Conservation (phyloP, 179 eudicot species). For the Spinacia oleracea region DNA sequence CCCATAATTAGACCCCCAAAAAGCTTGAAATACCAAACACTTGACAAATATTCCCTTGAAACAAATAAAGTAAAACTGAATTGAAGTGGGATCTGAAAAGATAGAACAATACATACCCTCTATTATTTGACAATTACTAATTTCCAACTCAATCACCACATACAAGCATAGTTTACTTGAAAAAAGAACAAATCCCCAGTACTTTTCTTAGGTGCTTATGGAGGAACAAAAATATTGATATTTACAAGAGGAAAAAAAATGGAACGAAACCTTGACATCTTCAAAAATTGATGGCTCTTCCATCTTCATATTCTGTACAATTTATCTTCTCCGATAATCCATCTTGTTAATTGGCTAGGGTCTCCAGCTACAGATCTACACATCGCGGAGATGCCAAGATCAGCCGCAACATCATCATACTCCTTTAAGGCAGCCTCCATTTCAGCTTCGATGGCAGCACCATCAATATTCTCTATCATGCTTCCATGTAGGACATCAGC, state of each 20-base stretch:
- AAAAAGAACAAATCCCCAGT: too few species aligned
- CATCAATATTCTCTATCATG: conserved; percentile 53
- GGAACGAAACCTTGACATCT: background rate
- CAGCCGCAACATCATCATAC: conserved; percentile 56
- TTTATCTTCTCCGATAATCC: conserved; percentile 81
- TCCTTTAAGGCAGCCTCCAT: conserved; percentile 73
- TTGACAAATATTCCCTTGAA: too few species aligned
- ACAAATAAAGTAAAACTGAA: too few species aligned
- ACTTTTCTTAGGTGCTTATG: background rate
- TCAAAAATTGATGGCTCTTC: background rate
- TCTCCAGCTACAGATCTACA: conserved; percentile 60
- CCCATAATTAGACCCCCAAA: too few species aligned
- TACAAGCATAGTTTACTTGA: background rate
- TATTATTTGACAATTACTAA: background rate
- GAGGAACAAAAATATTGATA: background rate
- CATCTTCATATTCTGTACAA: conserved; percentile 31
- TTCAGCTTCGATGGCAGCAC: conserved; percentile 65
- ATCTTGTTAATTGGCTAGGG: conserved; percentile 73
- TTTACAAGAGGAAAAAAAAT: background rate
- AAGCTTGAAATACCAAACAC: too few species aligned
- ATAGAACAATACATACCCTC: background rate
- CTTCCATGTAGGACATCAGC: conserved; percentile 51
- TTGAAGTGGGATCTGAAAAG: background rate
- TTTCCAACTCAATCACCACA: background rate
- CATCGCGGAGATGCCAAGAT: conserved; percentile 77